Evolutionary conservation across 2,329 filamentous ascomycete genomes (phyloP).

Genomic region (Aspergillus fructus): DNA sequence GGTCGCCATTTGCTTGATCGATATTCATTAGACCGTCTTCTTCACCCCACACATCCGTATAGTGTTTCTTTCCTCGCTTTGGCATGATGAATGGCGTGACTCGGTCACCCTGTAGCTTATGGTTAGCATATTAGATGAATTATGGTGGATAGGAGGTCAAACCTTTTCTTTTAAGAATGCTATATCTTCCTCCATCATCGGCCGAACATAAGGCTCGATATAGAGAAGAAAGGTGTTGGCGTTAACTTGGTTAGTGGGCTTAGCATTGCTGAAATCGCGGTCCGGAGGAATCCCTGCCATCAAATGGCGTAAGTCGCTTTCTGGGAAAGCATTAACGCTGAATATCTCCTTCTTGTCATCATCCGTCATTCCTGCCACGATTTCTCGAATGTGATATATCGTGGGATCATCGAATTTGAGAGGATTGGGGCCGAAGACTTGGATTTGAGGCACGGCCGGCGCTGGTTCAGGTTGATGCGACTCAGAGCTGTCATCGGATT

Average conservation of each 20-base stretch:
- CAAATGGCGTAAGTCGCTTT: conserved; percentile 74
- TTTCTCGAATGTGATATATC: conserved; percentile 83
- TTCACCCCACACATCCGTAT: conserved; percentile 88
- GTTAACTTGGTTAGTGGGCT: conserved; percentile 90
- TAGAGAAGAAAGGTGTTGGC: conserved; percentile 91
- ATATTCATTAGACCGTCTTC: conserved; percentile 81
- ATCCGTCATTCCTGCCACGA: conserved; percentile 72
- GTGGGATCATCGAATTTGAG: conserved; percentile 89
- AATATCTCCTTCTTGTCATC: conserved; percentile 87
- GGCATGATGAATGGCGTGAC: conserved; percentile 82
- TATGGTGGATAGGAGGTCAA: conserved; percentile 20
- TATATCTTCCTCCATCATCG: conserved; percentile 88
- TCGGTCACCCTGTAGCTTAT: conserved; percentile 64
- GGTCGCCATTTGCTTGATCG: conserved; percentile 62
- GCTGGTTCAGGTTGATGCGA: conserved; percentile 61
- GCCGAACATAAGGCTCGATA: conserved; percentile 85
- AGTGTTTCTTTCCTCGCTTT: conserved; percentile 78
- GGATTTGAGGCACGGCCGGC: conserved; percentile 67
- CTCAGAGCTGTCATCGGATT: conserved; percentile 59
- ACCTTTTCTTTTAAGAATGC: conserved; percentile 84
- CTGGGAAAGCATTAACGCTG: conserved; percentile 80
- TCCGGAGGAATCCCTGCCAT: conserved; percentile 89
- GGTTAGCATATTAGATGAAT: conserved; percentile 7
- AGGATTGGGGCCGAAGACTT: conserved; percentile 90
- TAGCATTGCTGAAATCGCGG: conserved; percentile 92